A percentile compares a stretch with the other conserved stretches of the same genome.
phyloP scores from a whole-genome alignment of 2,329 filamentous ascomycete species.

The Exophiala mesophila region DNA sequence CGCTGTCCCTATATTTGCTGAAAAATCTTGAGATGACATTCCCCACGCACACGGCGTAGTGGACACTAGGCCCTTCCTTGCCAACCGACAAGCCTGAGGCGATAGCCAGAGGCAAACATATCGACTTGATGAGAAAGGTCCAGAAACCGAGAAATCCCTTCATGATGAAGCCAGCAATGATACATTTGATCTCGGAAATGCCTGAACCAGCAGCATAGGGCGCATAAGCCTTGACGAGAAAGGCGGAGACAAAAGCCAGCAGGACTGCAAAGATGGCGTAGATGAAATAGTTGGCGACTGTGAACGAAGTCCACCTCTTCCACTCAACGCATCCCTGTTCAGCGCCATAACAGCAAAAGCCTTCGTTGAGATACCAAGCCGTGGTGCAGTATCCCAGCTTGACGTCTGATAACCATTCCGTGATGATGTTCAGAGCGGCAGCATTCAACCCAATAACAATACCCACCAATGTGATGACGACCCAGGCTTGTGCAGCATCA shows the following conservation, averaged over 20 bases:
- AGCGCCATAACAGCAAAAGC: slow-evolving; percentile 96
- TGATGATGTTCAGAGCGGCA: slow-evolving; percentile 88
- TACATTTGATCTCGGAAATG: slow-evolving; percentile 98
- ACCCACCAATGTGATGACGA: slow-evolving; percentile 88
- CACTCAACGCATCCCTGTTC: slow-evolving; percentile 85
- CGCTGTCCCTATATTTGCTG: slow-evolving; percentile 84
- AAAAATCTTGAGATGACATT: slow-evolving; percentile 95
- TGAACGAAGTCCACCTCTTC: slow-evolving; percentile 80
- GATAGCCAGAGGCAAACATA: slow-evolving; percentile 85
- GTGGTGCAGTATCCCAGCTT: slow-evolving; percentile 95
- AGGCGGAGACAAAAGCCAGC: slow-evolving; percentile 78
- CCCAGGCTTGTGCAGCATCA: slow-evolving; percentile 95
- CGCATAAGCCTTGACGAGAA: slow-evolving; percentile 82
- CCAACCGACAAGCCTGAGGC: slow-evolving; percentile 90
- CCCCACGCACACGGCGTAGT: slow-evolving; percentile 95
- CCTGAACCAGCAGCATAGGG: slow-evolving; percentile 95
- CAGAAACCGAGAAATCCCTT: slow-evolving; percentile 91
- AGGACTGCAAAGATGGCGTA: slow-evolving; percentile 80
- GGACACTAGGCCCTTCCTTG: slow-evolving; percentile 97
- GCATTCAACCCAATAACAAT: slow-evolving; percentile 91
- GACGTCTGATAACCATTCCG: slow-evolving; percentile 93
- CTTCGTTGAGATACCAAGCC: slow-evolving; percentile 94
- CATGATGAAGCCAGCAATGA: slow-evolving; percentile 98
- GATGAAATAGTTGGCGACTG: slow-evolving; percentile 74
- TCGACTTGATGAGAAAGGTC: slow-evolving; percentile 90